Base-by-base conservation (phyloP, 345 rosid species). In the Turnera subulata region DNA sequence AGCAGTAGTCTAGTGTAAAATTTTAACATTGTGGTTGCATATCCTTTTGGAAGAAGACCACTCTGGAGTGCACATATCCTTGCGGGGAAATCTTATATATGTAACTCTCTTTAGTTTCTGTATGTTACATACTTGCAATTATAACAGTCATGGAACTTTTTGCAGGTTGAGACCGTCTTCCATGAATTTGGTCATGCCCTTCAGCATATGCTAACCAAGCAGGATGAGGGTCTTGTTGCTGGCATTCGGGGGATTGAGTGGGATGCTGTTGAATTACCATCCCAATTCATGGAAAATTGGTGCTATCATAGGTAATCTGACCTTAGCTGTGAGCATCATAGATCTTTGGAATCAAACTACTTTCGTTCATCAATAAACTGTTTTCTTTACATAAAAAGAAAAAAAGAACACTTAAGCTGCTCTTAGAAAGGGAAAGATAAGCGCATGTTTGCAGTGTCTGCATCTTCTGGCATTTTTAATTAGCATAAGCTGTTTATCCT, bases 231-330 rank as follows among this genome's bases (percentile, higher is more conserved):
- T 56, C 82, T 91, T 56, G 94, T 87, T 58, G 76, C 97, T 78
- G 97, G 97, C 64, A 82, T 78, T 43, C 78, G 96, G 19, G 89
- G 88, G 57, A 73, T 91, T 33, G 97, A 91, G 66, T 88, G 97
- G 97, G 97, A 91, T 67, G 97, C 97, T 20, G 86, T 88, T 68
- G 97, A 91, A 69, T 74, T 91, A 66, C 94, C 96, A 40, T 91
- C 97, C 14, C 97, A 91, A 50, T 91, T 91, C 72, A 91, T 91
- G 97, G 96, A 91, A 78, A 91, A 91, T 57, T 91, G 97, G 97
- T 91, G 97, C 74, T 91, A 88, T 77, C 97, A 88, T 67, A 85
- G 91, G 97, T 91, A 56, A 45, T 48, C n/a, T 62, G 35, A 11
- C 18, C 40, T 37, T 37, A 58, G 32, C 26, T 46, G 8, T 29